Conservation (phyloP, 1,284 basidiomycete species). For the Cryptococcus hybrid region DNA sequence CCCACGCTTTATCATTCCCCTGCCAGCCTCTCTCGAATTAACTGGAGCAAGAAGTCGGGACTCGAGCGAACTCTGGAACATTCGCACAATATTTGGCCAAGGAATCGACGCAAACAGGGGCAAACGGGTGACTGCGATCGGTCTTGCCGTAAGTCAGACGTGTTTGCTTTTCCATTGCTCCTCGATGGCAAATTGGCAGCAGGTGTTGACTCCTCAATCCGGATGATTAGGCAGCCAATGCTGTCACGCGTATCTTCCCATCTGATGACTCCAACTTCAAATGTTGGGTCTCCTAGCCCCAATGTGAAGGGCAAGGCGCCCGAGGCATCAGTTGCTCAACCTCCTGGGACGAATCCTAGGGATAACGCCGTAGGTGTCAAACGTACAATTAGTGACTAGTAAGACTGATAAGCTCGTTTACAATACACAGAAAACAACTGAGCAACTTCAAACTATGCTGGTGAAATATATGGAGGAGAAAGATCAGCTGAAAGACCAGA, state of each 20-base stretch:
- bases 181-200: no score
- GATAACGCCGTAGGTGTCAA: not conserved
- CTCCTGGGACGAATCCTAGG: not conserved
- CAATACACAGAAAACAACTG: not conserved
- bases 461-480: slow-evolving; percentile 12
- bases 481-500: slow-evolving; percentile 7
- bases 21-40: no score
- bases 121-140: no score
- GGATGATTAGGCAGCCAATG: not conserved
- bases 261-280: slow-evolving; percentile 10
- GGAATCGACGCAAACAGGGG: no score
- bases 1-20: no score
- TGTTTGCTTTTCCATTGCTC: no score
- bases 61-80: no score
- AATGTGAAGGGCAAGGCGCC: slow-evolving; percentile 6
- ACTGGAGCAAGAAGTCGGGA: no score
- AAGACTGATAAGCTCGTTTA: not conserved
- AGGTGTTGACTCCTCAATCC: no score
- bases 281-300: slow-evolving; percentile 9
- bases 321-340: not conserved
- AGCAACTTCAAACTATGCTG: not conserved
- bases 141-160: no score
- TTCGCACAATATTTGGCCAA: no score
- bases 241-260: not conserved
- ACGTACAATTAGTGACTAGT: slow-evolving; percentile 13